These are phyloP conservation scores for Pelargonium citronellum DNA, from an alignment of 441 rosid genomes.

Conservation along the genomic window DNA sequence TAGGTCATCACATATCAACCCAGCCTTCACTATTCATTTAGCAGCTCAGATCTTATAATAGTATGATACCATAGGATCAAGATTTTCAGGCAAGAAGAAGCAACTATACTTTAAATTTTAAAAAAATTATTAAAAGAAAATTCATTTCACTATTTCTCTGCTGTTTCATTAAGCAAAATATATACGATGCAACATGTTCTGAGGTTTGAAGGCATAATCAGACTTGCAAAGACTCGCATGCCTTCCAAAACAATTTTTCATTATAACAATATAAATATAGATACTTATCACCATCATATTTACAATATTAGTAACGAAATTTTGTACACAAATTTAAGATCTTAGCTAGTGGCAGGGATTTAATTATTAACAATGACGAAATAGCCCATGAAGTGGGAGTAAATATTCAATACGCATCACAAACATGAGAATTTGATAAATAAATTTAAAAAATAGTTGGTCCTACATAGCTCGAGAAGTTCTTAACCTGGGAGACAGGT, in stretches of 20 bases:
- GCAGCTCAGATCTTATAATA: too few relatives aligned
- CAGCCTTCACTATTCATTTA: too few relatives aligned
- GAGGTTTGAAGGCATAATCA: not conserved
- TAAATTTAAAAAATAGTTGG: not conserved
- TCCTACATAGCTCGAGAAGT: not conserved
- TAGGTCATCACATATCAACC: too few relatives aligned
- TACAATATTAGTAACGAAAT: not conserved
- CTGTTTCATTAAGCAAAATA: not conserved
- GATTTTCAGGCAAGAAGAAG: not conserved
- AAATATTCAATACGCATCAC: not conserved
- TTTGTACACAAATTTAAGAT: not conserved
- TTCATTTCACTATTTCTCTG: not conserved
- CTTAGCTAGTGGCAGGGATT: not conserved
- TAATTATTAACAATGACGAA: not conserved
- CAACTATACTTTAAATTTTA: not conserved
- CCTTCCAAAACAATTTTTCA: not conserved
- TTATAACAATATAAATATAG: not conserved
- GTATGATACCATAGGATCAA: not conserved
- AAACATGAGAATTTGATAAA: conserved; percentile 5
- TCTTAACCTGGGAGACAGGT: conserved; percentile 58
- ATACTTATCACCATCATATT: not conserved
- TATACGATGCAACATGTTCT: not conserved
- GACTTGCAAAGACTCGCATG: not conserved
- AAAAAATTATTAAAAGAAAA: not conserved
- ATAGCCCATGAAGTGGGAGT: not conserved